Base-by-base conservation (phyloP, 306 rosid species). In the Pyrus betulifolia region DNA sequence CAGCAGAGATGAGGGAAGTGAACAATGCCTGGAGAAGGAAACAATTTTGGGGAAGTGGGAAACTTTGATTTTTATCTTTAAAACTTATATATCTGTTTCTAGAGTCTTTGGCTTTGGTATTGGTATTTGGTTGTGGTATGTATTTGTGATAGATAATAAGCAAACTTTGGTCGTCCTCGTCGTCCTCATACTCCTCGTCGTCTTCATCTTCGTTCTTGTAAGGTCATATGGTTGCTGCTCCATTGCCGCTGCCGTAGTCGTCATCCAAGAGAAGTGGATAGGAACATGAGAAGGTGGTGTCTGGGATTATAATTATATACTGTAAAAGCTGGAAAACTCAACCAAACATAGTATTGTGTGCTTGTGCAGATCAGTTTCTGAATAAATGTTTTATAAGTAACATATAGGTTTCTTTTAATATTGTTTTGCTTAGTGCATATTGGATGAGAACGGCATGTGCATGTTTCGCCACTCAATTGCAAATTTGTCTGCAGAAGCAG, bases 71-170 rank as follows among this genome's bases (percentile, higher is more conserved):
- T 88, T 74, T 67, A 68, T 66, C 62, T 65, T 71, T 71, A 77
- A 38, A 71, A 18, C 18, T 81, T 86, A 88, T 88, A 3, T 62
- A 27, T 62, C 71, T 78, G 61, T 63, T 70, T 86, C 83, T 80
- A 77, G 85, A 49, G 86, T 76, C 73, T 80, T 76, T 73, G 80
- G 80, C 85, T 61, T 74, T 86, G 76, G 72, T 85, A 84, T 86
- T 92, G 88, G 82, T 85, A 67, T 45, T 80, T 74, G 80, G 92
- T 92, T 90, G 93, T 87, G 91, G 89, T 85, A 84, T 84, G 96
- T 88, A 79, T 87, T 86, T 91, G 85, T 76, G 81, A 87, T 94
- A 90, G 96, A 85, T 86, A 92, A 88, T 86, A 88, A 92, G 86
- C 84, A 87, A 15, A 78, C 85, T 85, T 60, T 72, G 79, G 70